Evolutionary conservation across 2,329 filamentous ascomycete genomes (phyloP), one percentile per base, ranked within the genome.

Genomic region (Arthroderma sp.): DNA sequence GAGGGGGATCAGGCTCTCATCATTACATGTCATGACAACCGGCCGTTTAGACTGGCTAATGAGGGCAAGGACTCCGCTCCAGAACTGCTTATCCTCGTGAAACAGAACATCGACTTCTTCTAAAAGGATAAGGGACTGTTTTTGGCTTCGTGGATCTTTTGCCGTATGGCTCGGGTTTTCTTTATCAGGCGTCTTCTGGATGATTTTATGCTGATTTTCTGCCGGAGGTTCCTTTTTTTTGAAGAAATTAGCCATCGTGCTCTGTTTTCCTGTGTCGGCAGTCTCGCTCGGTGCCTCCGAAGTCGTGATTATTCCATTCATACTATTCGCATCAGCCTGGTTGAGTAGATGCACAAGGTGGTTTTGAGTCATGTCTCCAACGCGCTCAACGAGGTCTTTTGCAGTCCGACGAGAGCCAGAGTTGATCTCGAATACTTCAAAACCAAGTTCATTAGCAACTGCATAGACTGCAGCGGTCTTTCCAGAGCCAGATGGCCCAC

Each of bases 361-460:
- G 55, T 98, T 96, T 49, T 81, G 81, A 3, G 87, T 91, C 89
- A 98, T 96, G 62, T 98, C 87, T 36, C 91, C 93, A 38, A 98
- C 85, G 53, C 77, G 85, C 55, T 98, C 91, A 31, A 94, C 61
- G 40, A 98, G 80, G 55, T 98, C 91, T 60, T 82, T 91, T 30
- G 88, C 89, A 57, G 78, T 94, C 49, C 91, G 75, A 42, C 88
- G 79, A 52, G 78, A 85, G 48, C 85, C 78, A 0, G 89, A 69
- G 56, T 94, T 93, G 58, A 98, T 87, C 62, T 98, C 91, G 53
- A 98, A 98, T 1, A 98, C 76, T 56, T 94, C 88, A 57, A 93
- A 96, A 1, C 77, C 86, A 10, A 96, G 72, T 63, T 98, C 89
- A 56, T 85, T 89, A 4, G 91, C 89, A 36, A 88, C 83, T 3